These are phyloP conservation scores for Leptodontidium sp. DNA, from an alignment of 2,329 filamentous ascomycete genomes.

Conservation along the genomic window DNA sequence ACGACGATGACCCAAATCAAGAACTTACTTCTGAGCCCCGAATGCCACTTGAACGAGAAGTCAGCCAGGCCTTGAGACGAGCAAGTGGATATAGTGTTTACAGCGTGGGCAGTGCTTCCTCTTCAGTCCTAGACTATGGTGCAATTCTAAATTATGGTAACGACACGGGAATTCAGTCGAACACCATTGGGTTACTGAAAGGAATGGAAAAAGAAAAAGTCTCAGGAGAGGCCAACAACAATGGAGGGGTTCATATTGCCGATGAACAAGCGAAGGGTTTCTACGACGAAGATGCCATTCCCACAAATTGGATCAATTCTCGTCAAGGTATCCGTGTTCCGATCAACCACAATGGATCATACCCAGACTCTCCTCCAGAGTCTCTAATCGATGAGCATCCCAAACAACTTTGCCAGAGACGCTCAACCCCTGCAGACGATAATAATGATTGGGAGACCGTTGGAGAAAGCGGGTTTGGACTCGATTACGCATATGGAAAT, in stretches of 20 bases:
- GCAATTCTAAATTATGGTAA: slow-evolving; percentile 15
- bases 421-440: slow-evolving; percentile 30
- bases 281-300: slow-evolving; percentile 39
- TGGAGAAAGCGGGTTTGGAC: slow-evolving; percentile 35
- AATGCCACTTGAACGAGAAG: slow-evolving; percentile 42
- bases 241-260: slow-evolving; percentile 1
- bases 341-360: slow-evolving; percentile 33
- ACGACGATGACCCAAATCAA: slow-evolving; percentile 10
- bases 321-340: slow-evolving; percentile 38
- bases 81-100: slow-evolving; percentile 41
- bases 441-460: slow-evolving; percentile 47
- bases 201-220: neutral
- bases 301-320: slow-evolving; percentile 35
- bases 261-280: slow-evolving; percentile 31
- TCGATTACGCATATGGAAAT: neutral
- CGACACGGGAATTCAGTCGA: neutral
- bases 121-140: slow-evolving; percentile 29
- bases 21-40: slow-evolving; percentile 18
- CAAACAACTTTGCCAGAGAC: neutral
- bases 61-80: slow-evolving; percentile 44
- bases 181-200: neutral
- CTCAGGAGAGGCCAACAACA: neutral
- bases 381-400: slow-evolving; percentile 18
- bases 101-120: slow-evolving; percentile 39
- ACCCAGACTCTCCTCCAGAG: slow-evolving; percentile 35